Evolutionary conservation across 2,329 filamentous ascomycete species (phyloP), one percentile per base, ranked within the genome.

Genomic region (Ophiostoma australiae): DNA sequence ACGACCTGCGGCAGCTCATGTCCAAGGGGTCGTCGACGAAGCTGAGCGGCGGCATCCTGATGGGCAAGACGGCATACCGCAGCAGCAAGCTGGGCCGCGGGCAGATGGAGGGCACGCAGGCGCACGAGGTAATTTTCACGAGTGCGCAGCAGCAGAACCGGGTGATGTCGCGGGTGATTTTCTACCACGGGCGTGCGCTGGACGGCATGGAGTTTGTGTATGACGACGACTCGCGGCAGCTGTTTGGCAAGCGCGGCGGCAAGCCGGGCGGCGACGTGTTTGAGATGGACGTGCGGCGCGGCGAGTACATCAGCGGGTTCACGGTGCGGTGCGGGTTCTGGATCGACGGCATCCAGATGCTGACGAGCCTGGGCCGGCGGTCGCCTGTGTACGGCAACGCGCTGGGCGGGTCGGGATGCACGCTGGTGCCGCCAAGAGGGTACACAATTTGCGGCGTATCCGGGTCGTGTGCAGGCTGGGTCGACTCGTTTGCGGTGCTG

Each of bases 171-270:
- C 87, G 87, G 5, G 86, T 97, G 71, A 86, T 88, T 72, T 84
- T 97, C 17, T 96, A 93, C 77, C 90, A 93, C 76, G 93, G 91
- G 1, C 82, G 84, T 72, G 90, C 90, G 4, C 78, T 98, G 15
- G 91, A 97, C 78, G 95, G 95, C 0, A 80, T 99, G 27, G 94
- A 98, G 78, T 98, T 99, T 79, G 84, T 91, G 72, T 98, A 97
- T 77, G 94, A 98, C 76, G 93, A 98, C 78, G 86, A 87, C 20
- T 90, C 91, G 0, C 90, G 85, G 70, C 93, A 97, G 78, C 79
- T 97, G 3, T 96, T 99, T 82, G 95, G 95, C 58, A 94, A 92
- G 77, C 84, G 86, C 70, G 91, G 90, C 15, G 91, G 90, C 8
- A 90, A 90, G 73, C 81, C 85, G 33, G 88, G 88, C 2, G 90